Base-by-base conservation (phyloP, 2,329 filamentous ascomycete species). In the Biscogniauxia mediterranea region DNA sequence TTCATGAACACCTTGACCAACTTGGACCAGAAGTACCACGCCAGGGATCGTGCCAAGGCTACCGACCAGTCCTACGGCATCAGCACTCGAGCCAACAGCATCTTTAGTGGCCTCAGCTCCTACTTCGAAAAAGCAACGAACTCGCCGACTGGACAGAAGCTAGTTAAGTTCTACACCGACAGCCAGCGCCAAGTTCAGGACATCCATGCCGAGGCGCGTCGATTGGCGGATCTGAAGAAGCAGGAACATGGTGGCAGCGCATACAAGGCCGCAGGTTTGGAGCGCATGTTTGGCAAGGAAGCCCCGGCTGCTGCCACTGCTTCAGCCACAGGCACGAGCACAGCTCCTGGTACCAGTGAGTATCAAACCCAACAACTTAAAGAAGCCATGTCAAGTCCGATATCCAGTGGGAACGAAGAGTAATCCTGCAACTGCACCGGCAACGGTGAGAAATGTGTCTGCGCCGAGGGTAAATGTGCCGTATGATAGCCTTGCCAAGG, bases 41-140 rank as follows among this genome's bases (percentile, higher is more conserved):
- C 93, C 57, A 89, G 87, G 52, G 92, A 97, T 76, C 92, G 90
- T 70, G 93, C 93, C 64, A 90, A 88, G 79, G 88, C 89, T 1
- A 84, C 94, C 57, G 94, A 99, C 75, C 84, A 89, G 76, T 92
- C 86, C 76, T 96, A 97, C 79, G 89, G 90, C 69, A 87, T 98
- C 73, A 85, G 86, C 58, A 83, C 88, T 69, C 90, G 89, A 73
- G 92, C 91, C 65, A 85, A 81, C 72, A 84, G 79, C 61, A 74
- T 89, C 62, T 79, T 85, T 62, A 82, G 83, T 51, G 90, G 92
- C 38, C 75, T 98, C 63, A 83, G 82, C 76, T 92, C 89, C 13
- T 99, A 98, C 85, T 98, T 97, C 74, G 94, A 98, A 80, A 96
- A 96, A 84, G 94, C 94, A 1, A 81, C 89, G 60, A 89, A 84